Evolutionary conservation across 2,329 filamentous ascomycete species (phyloP), one percentile per base, ranked within the genome.

Genomic region (Emericellopsis atlantica): DNA sequence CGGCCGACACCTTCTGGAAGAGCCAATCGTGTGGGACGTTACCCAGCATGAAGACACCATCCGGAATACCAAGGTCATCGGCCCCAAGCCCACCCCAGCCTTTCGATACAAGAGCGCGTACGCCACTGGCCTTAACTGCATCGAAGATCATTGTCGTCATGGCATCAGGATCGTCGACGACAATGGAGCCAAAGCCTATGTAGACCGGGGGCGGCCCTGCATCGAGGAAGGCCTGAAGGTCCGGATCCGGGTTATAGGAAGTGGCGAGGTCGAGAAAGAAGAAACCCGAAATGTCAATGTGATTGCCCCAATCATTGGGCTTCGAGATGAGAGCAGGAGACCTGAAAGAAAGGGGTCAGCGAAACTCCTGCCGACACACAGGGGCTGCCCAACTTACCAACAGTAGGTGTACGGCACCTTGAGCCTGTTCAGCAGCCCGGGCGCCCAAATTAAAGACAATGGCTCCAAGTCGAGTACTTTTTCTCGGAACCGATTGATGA

Each of bases 11-110:
- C 32, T 73, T 79, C 47, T 85, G 70, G 58, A 94, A 94, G 0
- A 94, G 63, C 87, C 87, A 94, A 60, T 94, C 88, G 46, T 94
- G 88, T 1, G 87, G 87, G 36, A 81, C 79, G 51, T 90, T 92
- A 10, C 84, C 86, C 32, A 94, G 68, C 76, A 93, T 86, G 54
- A 84, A 86, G 2, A 93, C 77, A 4, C 78, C 76, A 3, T 87
- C 76, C 0, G 85, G 85, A n/a, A 87, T 60, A 1, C 72, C 73
- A 4, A 83, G 55, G 26, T 77, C 67, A 50, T 87, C 82, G 0
- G 76, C 81, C 24, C 86, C 87, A 7, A 94, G 67, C 1, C 86
- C 86, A 38, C 87, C 86, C 88, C 87, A 94, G 14, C 87, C 88
- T 53, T 90, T 88, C 0, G 85, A 90, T 1, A 94, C 81, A 1